Conservation (phyloP, 2,329 filamentous ascomycete genomes). For the Cladosporium oxysporum region DNA sequence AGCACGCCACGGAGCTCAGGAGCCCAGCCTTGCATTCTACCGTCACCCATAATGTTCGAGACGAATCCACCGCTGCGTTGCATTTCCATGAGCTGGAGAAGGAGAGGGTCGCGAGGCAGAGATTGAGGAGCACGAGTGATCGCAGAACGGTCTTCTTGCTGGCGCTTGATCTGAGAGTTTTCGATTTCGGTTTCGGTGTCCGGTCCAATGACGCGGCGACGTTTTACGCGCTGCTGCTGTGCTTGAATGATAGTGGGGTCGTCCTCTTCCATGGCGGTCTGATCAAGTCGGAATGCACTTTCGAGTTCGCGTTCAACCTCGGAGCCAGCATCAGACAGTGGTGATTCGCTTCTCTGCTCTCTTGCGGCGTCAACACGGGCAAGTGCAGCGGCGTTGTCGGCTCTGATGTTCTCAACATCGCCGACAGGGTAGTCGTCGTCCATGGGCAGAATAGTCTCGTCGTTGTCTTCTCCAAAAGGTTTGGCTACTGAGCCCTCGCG, state of each 20-base stretch:
- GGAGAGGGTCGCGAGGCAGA: conserved; percentile 80
- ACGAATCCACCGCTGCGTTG: conserved; percentile 91
- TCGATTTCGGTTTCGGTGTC: conserved; percentile 79
- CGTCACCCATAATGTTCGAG: conserved; percentile 79
- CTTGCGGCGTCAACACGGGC: conserved; percentile 46
- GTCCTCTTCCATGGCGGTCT: conserved; percentile 42
- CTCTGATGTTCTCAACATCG: conserved; percentile 40
- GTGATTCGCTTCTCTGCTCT: conserved; percentile 50
- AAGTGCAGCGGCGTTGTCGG: conserved; percentile 41
- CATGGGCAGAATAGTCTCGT: conserved; percentile 27
- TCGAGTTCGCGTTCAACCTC: conserved; percentile 63
- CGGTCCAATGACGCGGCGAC: conserved; percentile 78
- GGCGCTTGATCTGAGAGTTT: conserved; percentile 76
- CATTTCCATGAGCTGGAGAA: conserved; percentile 86
- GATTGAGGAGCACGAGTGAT: conserved; percentile 83
- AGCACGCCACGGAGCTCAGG: conserved; percentile 90
- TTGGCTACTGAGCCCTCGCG: conserved; percentile 24
- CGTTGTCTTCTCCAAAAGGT: conserved; percentile 24
- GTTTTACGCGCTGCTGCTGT: conserved; percentile 65
- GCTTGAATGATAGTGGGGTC: conserved; percentile 60
- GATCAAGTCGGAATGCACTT: conserved; percentile 54
- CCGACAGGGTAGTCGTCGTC: conserved; percentile 47
- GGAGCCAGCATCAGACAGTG: conserved; percentile 55
- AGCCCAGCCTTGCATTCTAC: conserved; percentile 74
- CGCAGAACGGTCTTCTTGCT: conserved; percentile 80